Conservation (phyloP, 2,329 filamentous ascomycete species). For the Phaeophleospora eucalypticola region DNA sequence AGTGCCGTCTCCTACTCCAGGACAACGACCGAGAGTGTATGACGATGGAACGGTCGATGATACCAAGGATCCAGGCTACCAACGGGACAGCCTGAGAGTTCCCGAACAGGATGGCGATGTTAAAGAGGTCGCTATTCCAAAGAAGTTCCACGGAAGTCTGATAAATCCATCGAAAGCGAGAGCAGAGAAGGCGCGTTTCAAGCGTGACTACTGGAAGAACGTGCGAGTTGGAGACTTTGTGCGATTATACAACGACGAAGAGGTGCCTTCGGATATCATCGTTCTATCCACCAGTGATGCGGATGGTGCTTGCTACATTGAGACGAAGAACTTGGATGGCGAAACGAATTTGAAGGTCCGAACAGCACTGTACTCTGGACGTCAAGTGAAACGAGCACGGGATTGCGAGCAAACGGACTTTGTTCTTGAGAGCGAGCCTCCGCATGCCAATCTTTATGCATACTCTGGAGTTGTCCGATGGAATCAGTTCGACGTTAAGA, state of each 20-base stretch:
- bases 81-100: conserved; percentile 27
- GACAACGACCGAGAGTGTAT: conserved; percentile 37
- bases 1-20: conserved; percentile 73
- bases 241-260: conserved; percentile 92
- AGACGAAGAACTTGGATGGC: conserved; percentile 96
- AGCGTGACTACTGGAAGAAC: conserved; percentile 92
- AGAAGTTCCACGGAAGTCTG: conserved; percentile 61
- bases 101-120: conserved; percentile 23
- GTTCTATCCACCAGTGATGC: conserved; percentile 89
- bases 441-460: conserved; percentile 90
- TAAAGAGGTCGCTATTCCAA: conserved; percentile 30
- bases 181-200: conserved; percentile 74
- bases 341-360: conserved; percentile 97
- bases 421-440: conserved; percentile 79
- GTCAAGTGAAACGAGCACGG: conserved; percentile 76
- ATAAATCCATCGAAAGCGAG: conserved; percentile 66
- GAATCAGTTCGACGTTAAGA: conserved; percentile 66
- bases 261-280: conserved; percentile 88
- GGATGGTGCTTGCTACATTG: conserved; percentile 93
- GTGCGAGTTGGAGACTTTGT: conserved; percentile 94
- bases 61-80: conserved; percentile 9
- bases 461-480: conserved; percentile 89
- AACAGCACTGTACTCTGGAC: conserved; percentile 81
- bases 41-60: conserved; percentile 11
- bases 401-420: conserved; percentile 92